A percentile compares a stretch with the other conserved stretches of the same genome.
phyloP scores from a whole-genome alignment of 2,329 filamentous ascomycete genomes.

The Colletotrichum cordylinicola region DNA sequence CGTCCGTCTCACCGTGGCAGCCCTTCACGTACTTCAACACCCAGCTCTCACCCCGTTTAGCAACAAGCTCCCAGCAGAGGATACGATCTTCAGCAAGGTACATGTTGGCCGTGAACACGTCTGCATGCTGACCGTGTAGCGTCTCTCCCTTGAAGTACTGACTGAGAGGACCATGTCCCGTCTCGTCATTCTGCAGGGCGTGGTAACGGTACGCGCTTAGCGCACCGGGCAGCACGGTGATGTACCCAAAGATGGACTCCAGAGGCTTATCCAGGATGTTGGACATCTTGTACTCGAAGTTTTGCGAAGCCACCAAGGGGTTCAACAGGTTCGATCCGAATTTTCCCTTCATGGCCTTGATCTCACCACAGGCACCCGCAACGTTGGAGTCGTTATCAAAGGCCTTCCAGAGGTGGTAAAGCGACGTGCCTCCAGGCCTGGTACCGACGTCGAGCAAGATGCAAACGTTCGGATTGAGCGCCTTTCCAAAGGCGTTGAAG shows the following conservation, averaged over 20 bases:
- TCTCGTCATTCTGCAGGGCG: slow-evolving; percentile 94
- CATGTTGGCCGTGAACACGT: slow-evolving; percentile 98
- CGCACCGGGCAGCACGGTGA: slow-evolving; percentile 94
- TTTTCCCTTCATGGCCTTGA: slow-evolving; percentile 94
- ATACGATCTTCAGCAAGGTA: slow-evolving; percentile 91
- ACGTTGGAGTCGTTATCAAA: slow-evolving; percentile 98
- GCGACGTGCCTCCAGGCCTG: slow-evolving; percentile 82
- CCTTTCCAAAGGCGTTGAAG: slow-evolving; percentile 95
- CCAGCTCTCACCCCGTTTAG: slow-evolving; percentile 94
- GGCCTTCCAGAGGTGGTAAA: slow-evolving; percentile 99
- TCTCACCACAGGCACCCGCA: slow-evolving; percentile 95
- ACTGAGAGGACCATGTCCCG: slow-evolving; percentile 90
- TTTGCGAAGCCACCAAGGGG: slow-evolving; percentile 93
- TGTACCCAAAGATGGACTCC: slow-evolving; percentile 97
- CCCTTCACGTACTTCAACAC: slow-evolving; percentile 97
- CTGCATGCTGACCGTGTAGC: slow-evolving; percentile 91
- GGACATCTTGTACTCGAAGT: slow-evolving; percentile 99
- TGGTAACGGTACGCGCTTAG: slow-evolving; percentile 96
- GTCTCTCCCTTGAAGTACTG: slow-evolving; percentile 99
- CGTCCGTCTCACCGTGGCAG: slow-evolving; percentile 96
- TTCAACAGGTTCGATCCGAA: slow-evolving; percentile 85
- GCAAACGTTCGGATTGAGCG: slow-evolving; percentile 94
- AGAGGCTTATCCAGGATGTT: slow-evolving; percentile 98
- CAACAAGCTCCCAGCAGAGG: slow-evolving; percentile 92
- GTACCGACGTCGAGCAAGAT: slow-evolving; percentile 97